A percentile compares a stretch with the other conserved stretches of the same genome.
These are phyloP conservation scores for Erodium maritimum DNA, from an alignment of 345 rosid species.

Conservation along the genomic window DNA sequence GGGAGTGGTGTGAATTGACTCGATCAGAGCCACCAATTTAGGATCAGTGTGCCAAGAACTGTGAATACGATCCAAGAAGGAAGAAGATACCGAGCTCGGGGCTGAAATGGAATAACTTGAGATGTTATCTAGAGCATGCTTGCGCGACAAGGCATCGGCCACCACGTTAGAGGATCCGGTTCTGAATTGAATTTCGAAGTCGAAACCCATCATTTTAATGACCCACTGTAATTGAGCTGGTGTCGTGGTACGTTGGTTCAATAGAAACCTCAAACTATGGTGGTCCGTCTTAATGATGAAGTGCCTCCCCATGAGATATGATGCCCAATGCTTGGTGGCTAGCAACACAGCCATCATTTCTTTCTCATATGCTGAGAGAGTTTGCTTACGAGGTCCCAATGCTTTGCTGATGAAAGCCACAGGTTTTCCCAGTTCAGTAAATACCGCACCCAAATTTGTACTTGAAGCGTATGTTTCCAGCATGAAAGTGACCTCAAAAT, in stretches of 20 bases:
- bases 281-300: conserved; percentile 1
- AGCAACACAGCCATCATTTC: not conserved
- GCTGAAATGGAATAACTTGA: no score
- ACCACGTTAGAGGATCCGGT: no score
- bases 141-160: not conserved
- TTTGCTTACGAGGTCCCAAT: not conserved
- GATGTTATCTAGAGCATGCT: not conserved
- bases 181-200: no score
- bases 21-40: no score
- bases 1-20: no score
- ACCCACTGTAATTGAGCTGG: not conserved
- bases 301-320: no score
- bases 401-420: not conserved
- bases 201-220: no score
- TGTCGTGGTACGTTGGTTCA: not conserved
- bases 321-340: not conserved
- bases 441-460: not conserved
- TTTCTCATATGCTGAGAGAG: not conserved
- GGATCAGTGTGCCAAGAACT: no score
- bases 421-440: not conserved
- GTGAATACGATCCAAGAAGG: no score
- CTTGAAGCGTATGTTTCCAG: not conserved
- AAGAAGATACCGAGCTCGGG: no score
- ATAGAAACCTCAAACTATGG: not conserved
- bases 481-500: not conserved